Conservation (phyloP, 2,329 filamentous ascomycete species). For the Cordyceps cicadae region DNA sequence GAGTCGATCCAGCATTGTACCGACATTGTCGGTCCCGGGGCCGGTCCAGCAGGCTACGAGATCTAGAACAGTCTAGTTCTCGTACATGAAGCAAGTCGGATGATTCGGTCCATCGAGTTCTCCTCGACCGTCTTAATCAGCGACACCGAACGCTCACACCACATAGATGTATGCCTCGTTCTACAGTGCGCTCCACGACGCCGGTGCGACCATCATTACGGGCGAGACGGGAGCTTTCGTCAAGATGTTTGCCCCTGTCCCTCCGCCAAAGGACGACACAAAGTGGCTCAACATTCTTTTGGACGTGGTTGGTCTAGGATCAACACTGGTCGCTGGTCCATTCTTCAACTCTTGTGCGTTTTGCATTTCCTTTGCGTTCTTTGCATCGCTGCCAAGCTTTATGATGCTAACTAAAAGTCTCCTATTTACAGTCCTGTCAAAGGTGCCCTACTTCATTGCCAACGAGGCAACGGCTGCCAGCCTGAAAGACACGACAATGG, state of each 20-base stretch:
- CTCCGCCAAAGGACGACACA: background rate
- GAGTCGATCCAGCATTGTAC: background rate
- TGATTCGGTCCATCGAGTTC: background rate
- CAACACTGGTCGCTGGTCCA: background rate
- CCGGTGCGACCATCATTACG: background rate
- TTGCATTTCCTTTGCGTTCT: background rate
- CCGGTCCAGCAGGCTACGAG: slow-evolving; percentile 16
- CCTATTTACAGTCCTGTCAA: background rate
- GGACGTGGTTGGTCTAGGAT: background rate
- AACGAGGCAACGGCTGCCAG: background rate
- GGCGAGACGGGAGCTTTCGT: background rate
- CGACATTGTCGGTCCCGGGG: background rate
- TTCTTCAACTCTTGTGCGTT: background rate
- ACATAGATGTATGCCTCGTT: background rate
- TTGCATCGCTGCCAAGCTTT: background rate
- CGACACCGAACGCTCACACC: background rate
- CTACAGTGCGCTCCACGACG: background rate
- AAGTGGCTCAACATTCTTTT: background rate
- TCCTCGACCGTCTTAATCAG: background rate
- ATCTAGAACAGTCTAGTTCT: slow-evolving; percentile 20
- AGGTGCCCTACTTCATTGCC: background rate
- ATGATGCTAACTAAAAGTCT: background rate
- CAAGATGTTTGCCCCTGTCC: background rate
- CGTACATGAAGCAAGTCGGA: slow-evolving; percentile 15
- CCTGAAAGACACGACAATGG: slow-evolving; percentile 1